Base-by-base conservation (phyloP, 257 asterid genomes). In the Solanum bukasovii region DNA sequence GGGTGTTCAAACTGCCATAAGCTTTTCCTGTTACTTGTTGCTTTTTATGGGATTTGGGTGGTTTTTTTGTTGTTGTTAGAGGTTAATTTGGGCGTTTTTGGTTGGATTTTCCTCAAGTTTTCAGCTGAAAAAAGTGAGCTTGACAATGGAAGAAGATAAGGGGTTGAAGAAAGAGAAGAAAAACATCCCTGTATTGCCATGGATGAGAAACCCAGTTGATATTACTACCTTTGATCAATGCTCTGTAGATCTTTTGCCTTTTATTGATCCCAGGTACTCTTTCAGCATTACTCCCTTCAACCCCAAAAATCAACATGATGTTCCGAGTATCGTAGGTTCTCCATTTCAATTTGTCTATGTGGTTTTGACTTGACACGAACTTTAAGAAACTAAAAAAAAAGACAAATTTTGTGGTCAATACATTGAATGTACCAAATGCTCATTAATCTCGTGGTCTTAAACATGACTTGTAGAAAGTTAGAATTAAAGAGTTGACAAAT, bases 171-270 rank as follows among this genome's bases (percentile, higher is more conserved):
- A 90, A 90, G 92, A 86, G 91, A 93, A 85, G 90, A 91, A 70
- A 40, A 91, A 88, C 37, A 63, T 89, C 85, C 94, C 98, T 25
- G 93, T 93, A 87, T 84, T 94, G 88, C 95, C 98, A 93, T 96
- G 98, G 98, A 96, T 96, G 98, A 94, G 98, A 91, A 92, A 88
- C 89, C 98, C 98, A 83, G 79, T 96, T 13, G 95, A 96, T 65
- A 85, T 94, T 74, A 90, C 91, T 87, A 90, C 87, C 68, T 83
- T 87, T 35, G 93, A 90, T 29, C 89, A 93, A 65, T 92, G 93
- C 89, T 93, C 95, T 73, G 35, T 33, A 33, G 72, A 59, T 87
- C 90, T 91, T 49, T 72, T 89, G 85, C 98, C 98, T 70, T 93
- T 94, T 84, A 92, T 96, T 35, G 96, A 96, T 86, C 91, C 92